Evolutionary conservation across 1,284 basidiomycete species (phyloP).

Genomic region (Ganoderma lingzhi): DNA sequence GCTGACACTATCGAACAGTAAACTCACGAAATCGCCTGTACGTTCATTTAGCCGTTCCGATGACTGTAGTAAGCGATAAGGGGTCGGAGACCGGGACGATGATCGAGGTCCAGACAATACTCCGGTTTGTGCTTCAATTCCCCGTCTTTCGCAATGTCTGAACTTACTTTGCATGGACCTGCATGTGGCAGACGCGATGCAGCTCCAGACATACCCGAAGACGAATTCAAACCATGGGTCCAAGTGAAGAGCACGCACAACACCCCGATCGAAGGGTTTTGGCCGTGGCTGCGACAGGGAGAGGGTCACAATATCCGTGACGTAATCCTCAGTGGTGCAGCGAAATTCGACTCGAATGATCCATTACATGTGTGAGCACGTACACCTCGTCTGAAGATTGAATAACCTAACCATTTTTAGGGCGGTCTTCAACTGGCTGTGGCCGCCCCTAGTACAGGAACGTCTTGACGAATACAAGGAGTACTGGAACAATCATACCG

Average conservation of each 20-base stretch:
- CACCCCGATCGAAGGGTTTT: background rate
- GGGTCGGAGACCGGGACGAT: background rate
- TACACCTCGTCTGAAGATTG: background rate
- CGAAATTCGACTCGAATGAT: background rate
- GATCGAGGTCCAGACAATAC: background rate
- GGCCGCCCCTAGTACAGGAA: too few relatives aligned
- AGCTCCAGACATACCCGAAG: background rate
- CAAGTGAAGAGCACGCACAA: background rate
- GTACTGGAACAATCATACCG: too few relatives aligned
- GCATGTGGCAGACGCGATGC: background rate
- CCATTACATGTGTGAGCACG: background rate
- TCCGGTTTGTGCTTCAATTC: background rate
- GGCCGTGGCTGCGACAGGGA: background rate
- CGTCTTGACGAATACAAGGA: too few relatives aligned
- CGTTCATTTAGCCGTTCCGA: background rate
- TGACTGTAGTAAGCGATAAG: background rate
- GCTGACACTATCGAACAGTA: background rate
- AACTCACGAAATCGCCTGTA: background rate
- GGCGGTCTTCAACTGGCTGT: background rate
- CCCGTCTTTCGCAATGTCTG: background rate
- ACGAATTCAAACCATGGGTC: background rate
- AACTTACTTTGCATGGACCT: too few relatives aligned
- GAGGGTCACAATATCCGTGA: background rate
- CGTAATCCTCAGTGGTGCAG: background rate
- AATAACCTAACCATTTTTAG: background rate